These are phyloP conservation scores for Tylopilus intermedius DNA, from an alignment of 768 basidiomycete genomes.

Conservation along the genomic window DNA sequence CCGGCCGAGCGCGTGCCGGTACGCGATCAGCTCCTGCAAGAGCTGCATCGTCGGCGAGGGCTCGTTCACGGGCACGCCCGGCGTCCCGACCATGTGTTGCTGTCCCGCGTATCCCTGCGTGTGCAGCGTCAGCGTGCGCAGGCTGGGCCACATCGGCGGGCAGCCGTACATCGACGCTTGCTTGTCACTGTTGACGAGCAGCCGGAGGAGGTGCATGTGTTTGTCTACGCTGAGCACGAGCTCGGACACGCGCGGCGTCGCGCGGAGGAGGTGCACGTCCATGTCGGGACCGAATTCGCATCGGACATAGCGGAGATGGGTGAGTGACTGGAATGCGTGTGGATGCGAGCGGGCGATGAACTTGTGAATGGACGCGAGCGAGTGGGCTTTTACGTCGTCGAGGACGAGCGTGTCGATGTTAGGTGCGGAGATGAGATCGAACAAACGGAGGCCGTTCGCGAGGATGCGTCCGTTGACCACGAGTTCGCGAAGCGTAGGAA, in stretches of 20 bases:
- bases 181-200: slow-evolving; percentile 33
- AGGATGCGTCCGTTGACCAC: slow-evolving; percentile 29
- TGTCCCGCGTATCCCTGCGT: slow-evolving; percentile 27
- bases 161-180: slow-evolving; percentile 27
- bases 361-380: slow-evolving; percentile 27
- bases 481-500: slow-evolving; percentile 28
- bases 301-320: slow-evolving; percentile 24
- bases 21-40: slow-evolving; percentile 24
- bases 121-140: slow-evolving; percentile 26
- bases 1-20: slow-evolving; percentile 18
- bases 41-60: slow-evolving; percentile 28
- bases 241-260: slow-evolving; percentile 29
- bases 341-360: slow-evolving; percentile 26
- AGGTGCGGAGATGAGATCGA: slow-evolving; percentile 29
- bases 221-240: slow-evolving; percentile 30
- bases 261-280: slow-evolving; percentile 29
- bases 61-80: slow-evolving; percentile 26
- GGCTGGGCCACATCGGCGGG: slow-evolving; percentile 27
- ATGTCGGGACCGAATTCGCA: slow-evolving; percentile 31
- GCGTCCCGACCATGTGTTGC: slow-evolving; percentile 5
- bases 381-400: slow-evolving; percentile 27
- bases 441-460: slow-evolving; percentile 27
- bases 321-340: slow-evolving; percentile 27
- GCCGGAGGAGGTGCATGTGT: slow-evolving; percentile 26
- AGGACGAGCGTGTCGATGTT: slow-evolving; percentile 30